A percentile compares a stretch with the other conserved stretches of the same genome.
These are phyloP conservation scores for Phylloporus sp. DNA, from an alignment of 768 basidiomycete species.

Conservation along the genomic window DNA sequence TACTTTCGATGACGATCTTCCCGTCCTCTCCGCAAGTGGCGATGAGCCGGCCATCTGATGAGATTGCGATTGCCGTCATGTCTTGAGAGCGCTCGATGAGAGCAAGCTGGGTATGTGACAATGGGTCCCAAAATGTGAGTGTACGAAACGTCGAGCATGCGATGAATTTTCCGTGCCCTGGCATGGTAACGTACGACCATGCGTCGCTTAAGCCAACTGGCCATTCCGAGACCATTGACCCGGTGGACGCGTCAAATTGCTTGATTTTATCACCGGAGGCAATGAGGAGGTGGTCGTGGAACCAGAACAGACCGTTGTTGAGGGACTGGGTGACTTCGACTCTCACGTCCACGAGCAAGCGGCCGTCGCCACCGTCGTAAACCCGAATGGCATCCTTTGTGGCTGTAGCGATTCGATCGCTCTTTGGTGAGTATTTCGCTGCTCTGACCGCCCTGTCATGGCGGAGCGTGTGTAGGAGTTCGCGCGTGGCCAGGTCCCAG, in stretches of 20 bases:
- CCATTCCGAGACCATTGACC: not conserved
- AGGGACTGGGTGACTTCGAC: not conserved
- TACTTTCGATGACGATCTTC: not conserved
- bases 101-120: not conserved
- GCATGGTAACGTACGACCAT: not conserved
- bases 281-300: not conserved
- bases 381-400: not conserved
- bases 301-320: slow-evolving; percentile 2
- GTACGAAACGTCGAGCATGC: not conserved
- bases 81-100: not conserved
- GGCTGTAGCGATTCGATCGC: slow-evolving; percentile 1
- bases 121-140: not conserved
- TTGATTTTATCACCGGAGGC: not conserved
- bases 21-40: not conserved
- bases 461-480: not conserved
- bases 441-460: not conserved
- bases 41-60: not conserved
- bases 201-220: not conserved
- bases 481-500: not conserved
- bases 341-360: not conserved
- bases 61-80: not conserved
- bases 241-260: not conserved
- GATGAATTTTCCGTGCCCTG: not conserved
- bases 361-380: not conserved
- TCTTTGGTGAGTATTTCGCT: not conserved